These are phyloP conservation scores for Aureobasidium sp. DNA, from an alignment of 2,329 filamentous ascomycete genomes.

Conservation along the genomic window DNA sequence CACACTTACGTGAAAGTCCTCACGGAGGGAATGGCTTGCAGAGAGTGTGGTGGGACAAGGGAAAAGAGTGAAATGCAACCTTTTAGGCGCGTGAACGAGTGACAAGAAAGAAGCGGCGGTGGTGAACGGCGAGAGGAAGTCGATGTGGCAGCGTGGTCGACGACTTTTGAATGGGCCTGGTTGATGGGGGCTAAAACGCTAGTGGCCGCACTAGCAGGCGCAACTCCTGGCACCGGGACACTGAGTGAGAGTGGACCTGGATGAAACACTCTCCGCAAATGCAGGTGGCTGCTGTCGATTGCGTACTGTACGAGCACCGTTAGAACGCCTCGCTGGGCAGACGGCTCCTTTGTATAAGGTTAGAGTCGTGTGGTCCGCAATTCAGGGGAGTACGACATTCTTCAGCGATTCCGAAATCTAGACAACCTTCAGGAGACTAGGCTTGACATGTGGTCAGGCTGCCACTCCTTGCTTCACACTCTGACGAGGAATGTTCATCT, in stretches of 20 bases:
- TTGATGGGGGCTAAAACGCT: constrained; percentile 13
- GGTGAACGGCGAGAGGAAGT: constrained; percentile 11
- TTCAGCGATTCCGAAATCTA: constrained; percentile 2
- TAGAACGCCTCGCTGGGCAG: constrained; percentile 2
- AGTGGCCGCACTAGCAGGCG: constrained; percentile 10
- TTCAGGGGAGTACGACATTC: constrained; percentile 9
- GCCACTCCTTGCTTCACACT: constrained; percentile 6
- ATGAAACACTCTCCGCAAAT: constrained; percentile 17
- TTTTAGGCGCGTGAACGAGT: constrained; percentile 20
- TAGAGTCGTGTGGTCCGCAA: not conserved
- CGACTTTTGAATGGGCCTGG: constrained; percentile 13
- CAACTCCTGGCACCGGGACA: constrained; percentile 11
- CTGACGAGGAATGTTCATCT: not conserved
- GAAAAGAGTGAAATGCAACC: constrained; percentile 19
- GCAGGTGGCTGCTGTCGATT: constrained; percentile 6
- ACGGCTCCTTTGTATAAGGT: constrained; percentile 15
- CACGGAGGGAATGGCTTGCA: constrained; percentile 17
- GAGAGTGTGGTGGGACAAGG: constrained; percentile 9
- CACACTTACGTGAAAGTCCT: constrained; percentile 19
- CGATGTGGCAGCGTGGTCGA: constrained; percentile 15
- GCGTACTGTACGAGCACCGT: constrained; percentile 10
- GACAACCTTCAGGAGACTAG: constrained; percentile 12
- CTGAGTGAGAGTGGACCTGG: not conserved
- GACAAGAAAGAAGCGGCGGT: constrained; percentile 19
- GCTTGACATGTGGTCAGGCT: constrained; percentile 6